Base-by-base conservation (phyloP, 345 rosid species). In the Erodium maritimum region DNA sequence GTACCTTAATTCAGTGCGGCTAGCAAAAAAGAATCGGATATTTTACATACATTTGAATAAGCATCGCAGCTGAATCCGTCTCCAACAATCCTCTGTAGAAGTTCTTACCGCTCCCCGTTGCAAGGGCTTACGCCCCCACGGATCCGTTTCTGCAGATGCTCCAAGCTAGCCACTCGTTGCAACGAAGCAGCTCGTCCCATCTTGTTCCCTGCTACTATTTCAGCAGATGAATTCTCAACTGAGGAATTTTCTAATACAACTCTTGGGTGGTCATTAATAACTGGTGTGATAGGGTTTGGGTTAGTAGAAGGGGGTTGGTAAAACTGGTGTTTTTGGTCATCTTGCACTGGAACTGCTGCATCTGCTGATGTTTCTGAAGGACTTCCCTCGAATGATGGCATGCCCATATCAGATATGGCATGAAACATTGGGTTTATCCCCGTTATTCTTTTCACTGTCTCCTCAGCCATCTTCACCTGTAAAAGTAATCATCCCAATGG, bases 401-500 rank as follows among this genome's bases (percentile, higher is more conserved):
- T 54, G 55, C 82, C 69, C 34, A 76, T 63, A 18, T 74, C 84
- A 37, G 88, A 79, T 55, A 68, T 58, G 17, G 61, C 58, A 56
- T 71, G 96, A 57, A 80, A 65, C 86, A 83, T 16, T 24, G 84
- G 91, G 61, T 75, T 89, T 64, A 85, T 69, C 18, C 95, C 90
- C 8, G 95, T 85, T 67, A 82, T 67, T 65, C 88, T 80, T 75
- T 90, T 87, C 42, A 94, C 95, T 0, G 80, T 67, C 73, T 94
- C 95, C 72, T 87, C 97, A 33, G 97, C 99, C 97, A 94, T 83
- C 77, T 85, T 83, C 61, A 94, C 97, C 99, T 94, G 77, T 3
- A 6, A 29, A 29, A 11, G 5, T 29, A 6, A 55, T 42, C 1
- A 33, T n/a, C 24, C 58, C 51, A 29, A 29, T 5, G 37, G 37